Evolutionary conservation across 345 rosid species (phyloP).

Genomic region (Eucalyptus cladocalyx): DNA sequence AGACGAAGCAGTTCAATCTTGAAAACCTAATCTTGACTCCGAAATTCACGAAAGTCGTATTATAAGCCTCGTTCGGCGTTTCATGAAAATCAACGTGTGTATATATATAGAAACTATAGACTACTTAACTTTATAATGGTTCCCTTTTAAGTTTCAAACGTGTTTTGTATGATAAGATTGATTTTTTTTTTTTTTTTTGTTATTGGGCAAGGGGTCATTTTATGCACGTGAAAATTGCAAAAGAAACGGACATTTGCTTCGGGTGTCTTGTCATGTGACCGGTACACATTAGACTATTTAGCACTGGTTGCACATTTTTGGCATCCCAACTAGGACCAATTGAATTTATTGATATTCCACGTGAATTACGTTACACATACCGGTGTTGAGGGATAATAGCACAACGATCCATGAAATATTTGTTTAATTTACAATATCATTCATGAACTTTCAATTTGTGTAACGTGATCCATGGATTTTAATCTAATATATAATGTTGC

Average conservation of each 20-base stretch:
- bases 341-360: not conserved
- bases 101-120: too few species aligned
- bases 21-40: not conserved
- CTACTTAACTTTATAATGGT: not conserved
- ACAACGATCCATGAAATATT: not conserved
- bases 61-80: not conserved
- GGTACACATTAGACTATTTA: not conserved
- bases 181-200: not conserved
- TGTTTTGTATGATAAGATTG: not conserved
- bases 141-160: not conserved
- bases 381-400: not conserved
- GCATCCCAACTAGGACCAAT: not conserved
- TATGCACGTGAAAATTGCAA: not conserved
- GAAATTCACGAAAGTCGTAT: not conserved
- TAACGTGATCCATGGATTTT: fast-evolving
- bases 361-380: not conserved
- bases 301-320: not conserved
- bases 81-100: not conserved
- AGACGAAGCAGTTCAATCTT: not conserved
- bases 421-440: not conserved
- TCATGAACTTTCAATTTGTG: not conserved
- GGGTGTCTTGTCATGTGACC: not conserved
- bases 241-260: not conserved
- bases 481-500: too few species aligned
- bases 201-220: not conserved